These are phyloP conservation scores for Podospora pseudocomata DNA, from an alignment of 495 filamentous ascomycete species.

Conservation along the genomic window DNA sequence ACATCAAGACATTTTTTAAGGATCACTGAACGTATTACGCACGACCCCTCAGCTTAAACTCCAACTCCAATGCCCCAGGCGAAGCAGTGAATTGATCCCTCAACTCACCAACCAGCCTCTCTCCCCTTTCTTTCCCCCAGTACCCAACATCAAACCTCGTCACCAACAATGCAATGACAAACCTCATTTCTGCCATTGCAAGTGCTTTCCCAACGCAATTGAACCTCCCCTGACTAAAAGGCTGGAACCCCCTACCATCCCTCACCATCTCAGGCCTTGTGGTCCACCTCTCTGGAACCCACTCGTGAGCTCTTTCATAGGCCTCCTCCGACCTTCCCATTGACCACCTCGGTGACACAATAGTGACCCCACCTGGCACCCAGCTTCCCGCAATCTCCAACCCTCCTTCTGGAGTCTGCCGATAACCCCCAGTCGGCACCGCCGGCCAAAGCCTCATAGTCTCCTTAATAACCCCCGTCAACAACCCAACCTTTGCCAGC, in stretches of 20 bases:
- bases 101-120: not conserved
- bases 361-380: conserved; percentile 31
- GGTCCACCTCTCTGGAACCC: conserved; percentile 46
- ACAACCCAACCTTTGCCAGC: conserved; percentile 15
- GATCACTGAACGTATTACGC: no score
- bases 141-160: not conserved
- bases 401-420: conserved; percentile 44
- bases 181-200: conserved; percentile 22
- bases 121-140: not conserved
- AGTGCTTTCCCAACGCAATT: conserved; percentile 30
- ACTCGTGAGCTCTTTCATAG: conserved; percentile 38
- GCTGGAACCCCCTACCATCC: conserved; percentile 32
- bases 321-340: conserved; percentile 26
- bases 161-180: not conserved
- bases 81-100: not conserved
- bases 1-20: no score
- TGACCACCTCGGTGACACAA: conserved; percentile 30
- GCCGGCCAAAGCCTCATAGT: conserved; percentile 54
- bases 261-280: conserved; percentile 35
- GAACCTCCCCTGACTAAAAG: conserved; percentile 32
- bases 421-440: conserved; percentile 39
- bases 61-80: not conserved
- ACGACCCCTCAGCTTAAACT: not conserved
- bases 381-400: conserved; percentile 41
- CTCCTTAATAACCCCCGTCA: conserved; percentile 55